Evolutionary conservation across 2,329 filamentous ascomycete species (phyloP), one percentile per base, ranked within the genome.

Genomic region (Passalora sequoiae): DNA sequence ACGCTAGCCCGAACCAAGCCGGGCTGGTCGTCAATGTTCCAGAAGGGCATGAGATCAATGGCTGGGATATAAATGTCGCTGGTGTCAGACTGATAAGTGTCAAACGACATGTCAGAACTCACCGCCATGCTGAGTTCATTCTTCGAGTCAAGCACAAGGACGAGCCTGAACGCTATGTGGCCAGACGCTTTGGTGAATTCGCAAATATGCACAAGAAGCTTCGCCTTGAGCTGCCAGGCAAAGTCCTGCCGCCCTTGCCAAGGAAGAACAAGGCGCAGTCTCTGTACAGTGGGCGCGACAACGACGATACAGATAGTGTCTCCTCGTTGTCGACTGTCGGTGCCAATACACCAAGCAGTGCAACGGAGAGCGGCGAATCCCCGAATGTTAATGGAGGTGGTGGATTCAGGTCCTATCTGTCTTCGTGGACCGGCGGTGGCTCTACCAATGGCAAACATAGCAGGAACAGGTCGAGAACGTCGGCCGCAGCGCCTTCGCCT

Each of bases 31-130:
- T 89, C 46, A 94, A 89, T 31, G 73, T 91, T 50, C 92, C 92
- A 0, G 87, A 96, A 64, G 92, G 92, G 4, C 84, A 96, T 65
- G 84, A 83, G 50, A 86, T 96, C 59, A 91, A 98, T 63, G 88
- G 89, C 21, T 97, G 92, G 92, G 92, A 97, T 64, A 81, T 96
- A 54, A 98, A 98, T 63, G 84, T 98, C 38, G 87, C 91, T 8
- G 89, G 84, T 29, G 92, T 97, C 38, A 79, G 89, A 50, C 81
- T 87, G 19, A 84, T 80, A 2, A 83, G 81, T 6, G 74, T 89
- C 40, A 94, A 91, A 73, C 81, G 89, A 60, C 94, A 88, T 47
- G 81, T 97, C 20, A 76, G 91, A 46, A 82, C 92, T 59, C 92
- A 96, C 64, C 86, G 89, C 57, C 91, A 97, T 72, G 88, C 92